Evolutionary conservation across 108 stramenopile genomes (phyloP), one percentile per base, ranked within the genome.

Genomic region (Discostella pseudostelligera): DNA sequence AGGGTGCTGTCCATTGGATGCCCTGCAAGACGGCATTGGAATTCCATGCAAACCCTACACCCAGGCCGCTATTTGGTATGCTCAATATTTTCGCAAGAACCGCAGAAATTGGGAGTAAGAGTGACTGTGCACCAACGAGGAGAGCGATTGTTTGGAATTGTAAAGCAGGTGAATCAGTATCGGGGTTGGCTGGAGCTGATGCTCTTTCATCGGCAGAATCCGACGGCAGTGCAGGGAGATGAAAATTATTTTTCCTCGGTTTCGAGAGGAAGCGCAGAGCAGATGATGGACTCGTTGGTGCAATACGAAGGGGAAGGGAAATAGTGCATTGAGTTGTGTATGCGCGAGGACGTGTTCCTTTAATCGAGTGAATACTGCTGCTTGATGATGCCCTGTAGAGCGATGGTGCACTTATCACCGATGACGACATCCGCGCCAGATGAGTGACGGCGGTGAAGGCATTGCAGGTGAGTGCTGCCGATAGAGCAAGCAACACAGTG

Each of bases 61-160:
- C 91, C 13, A 89, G 74, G 2, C 88, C 88, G 37, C 29, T 60
- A 49, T 88, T 87, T 1, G 91, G 87, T 16, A 84, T 81, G 6
- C 69, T 37, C 19, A 77, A 25, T 42, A 78, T n/a, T 26, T 63
- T 46, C 11, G 72, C 72, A 16, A 79, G 39, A 11, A 74, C 21
- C 14, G 80, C 51, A 32, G 87, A 81, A 9, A 76, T 66, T n/a
- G 59, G 74, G 35, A 91, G 68, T 36, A 91, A 65, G 0, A 84
- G 39, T n/a, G 75, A 72, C 72, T 92, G 90, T 29, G 86, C 90
- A 4, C 73, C 84, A 35, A 92, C 67, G 40, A 88, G 64, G 11
- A 71, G 46, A 16, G 71, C 37, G 11, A 86, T 87, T n/a, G 78
- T 85, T 57, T 61, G 44, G 2, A 70, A 19, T 42, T 40, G 35